A percentile compares a stretch with the other conserved stretches of the same genome.
Conservation (phyloP, 805 yeast species). For the Pichia insulana region DNA sequence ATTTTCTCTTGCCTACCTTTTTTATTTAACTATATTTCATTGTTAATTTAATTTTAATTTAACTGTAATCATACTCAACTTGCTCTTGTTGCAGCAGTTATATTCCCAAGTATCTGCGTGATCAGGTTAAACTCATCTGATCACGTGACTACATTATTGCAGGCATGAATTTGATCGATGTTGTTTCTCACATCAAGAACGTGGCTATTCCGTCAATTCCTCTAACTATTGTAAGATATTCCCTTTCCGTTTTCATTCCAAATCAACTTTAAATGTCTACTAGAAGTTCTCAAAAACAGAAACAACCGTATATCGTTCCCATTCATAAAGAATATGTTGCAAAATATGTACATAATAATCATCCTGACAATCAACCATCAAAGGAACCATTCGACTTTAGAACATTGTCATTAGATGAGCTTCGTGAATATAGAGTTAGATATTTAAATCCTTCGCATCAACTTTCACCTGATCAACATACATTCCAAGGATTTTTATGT, state of each 20-base stretch:
- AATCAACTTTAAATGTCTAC: conserved; percentile 6
- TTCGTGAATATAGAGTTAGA: conserved; percentile 59
- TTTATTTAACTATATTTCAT: no score
- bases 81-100: no score
- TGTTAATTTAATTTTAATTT: no score
- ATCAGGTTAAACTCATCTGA: no score
- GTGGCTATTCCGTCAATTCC: no score
- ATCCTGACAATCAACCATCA: conserved; percentile 48
- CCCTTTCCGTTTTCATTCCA: not conserved
- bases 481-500: conserved; percentile 61
- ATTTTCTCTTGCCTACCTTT: no score
- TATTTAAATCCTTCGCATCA: conserved; percentile 29
- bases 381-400: conserved; percentile 64
- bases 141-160: no score
- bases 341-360: conserved; percentile 67
- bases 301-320: conserved; percentile 34
- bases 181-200: no score
- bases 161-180: no score
- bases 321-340: conserved; percentile 60
- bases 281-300: conserved; percentile 11
- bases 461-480: conserved; percentile 50
- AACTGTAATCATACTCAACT: no score
- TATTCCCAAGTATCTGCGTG: no score
- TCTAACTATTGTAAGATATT: no score
- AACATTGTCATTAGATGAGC: conserved; percentile 47